These are phyloP conservation scores for Arachis monticola DNA, from an alignment of 331 rosid genomes.

Conservation along the genomic window DNA sequence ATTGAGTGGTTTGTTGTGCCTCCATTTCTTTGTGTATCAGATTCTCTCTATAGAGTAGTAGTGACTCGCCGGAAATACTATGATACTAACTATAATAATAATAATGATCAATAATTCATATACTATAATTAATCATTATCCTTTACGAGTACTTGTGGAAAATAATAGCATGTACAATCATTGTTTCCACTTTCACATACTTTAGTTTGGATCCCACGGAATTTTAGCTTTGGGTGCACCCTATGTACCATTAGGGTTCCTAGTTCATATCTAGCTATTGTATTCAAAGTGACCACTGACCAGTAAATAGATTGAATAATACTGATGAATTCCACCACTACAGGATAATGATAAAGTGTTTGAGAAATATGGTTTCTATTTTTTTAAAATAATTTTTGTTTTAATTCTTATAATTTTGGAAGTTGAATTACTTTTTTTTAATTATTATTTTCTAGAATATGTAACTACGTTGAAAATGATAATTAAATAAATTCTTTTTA, in stretches of 20 bases:
- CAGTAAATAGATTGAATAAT: neutral
- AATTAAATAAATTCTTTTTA: too few relatives aligned
- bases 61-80: constrained; percentile 51
- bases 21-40: constrained; percentile 30
- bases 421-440: too few relatives aligned
- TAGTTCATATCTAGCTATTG: constrained; percentile 9
- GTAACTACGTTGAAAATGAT: too few relatives aligned
- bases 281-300: constrained; percentile 36
- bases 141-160: constrained; percentile 44
- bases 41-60: constrained; percentile 41
- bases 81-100: constrained; percentile 39
- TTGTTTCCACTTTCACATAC: constrained; percentile 57
- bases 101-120: neutral
- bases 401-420: too few relatives aligned
- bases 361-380: too few relatives aligned
- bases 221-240: constrained; percentile 45
- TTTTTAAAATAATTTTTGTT: too few relatives aligned
- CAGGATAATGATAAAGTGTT: too few relatives aligned
- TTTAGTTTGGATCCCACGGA: constrained; percentile 55
- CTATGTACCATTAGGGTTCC: constrained; percentile 31
- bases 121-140: constrained; percentile 17
- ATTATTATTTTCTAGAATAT: too few relatives aligned
- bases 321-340: neutral
- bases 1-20: neutral
- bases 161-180: constrained; percentile 60